phyloP scores from a whole-genome alignment of 140 eudicot genomes.

The Cichorium intybus region DNA sequence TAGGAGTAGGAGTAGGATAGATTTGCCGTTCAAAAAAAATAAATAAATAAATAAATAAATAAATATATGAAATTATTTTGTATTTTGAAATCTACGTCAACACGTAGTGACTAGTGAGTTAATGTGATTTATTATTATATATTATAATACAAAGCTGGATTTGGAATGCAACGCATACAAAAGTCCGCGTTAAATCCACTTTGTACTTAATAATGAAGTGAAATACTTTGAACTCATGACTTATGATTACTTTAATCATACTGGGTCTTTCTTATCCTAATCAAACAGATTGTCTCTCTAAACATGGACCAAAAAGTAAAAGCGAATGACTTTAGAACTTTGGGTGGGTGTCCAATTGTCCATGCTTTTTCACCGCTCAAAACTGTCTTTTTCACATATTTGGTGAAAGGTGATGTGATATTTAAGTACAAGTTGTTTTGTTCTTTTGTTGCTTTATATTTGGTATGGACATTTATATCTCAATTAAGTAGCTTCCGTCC shows the following conservation, averaged over 20 bases:
- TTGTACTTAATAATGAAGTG: slow-evolving; percentile 26
- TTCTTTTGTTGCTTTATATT: slow-evolving; percentile 19
- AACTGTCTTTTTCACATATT: slow-evolving; percentile 12
- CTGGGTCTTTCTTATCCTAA: slow-evolving; percentile 36
- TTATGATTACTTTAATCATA: slow-evolving; percentile 25
- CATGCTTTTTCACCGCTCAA: slow-evolving; percentile 30
- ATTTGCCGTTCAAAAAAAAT: too few species aligned
- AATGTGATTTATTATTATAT: neutral
- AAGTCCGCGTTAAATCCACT: slow-evolving; percentile 40
- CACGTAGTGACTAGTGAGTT: slow-evolving; percentile 17
- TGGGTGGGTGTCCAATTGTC: slow-evolving; percentile 32
- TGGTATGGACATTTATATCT: neutral
- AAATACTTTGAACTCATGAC: slow-evolving; percentile 27
- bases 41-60: too few species aligned
- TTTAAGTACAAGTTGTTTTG: slow-evolving; percentile 30
- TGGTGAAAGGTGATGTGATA: slow-evolving; percentile 40
- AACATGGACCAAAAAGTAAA: slow-evolving; percentile 27
- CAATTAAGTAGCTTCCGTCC: neutral
- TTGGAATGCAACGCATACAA: neutral
- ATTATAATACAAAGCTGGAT: neutral
- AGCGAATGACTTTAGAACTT: slow-evolving; percentile 35
- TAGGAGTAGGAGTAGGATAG: too few species aligned
- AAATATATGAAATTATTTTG: neutral
- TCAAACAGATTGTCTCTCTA: slow-evolving; percentile 29
- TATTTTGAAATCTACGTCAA: slow-evolving; percentile 20